Conservation (phyloP, 73 alveolate genomes). For the Tetrahymena malaccensis region DNA sequence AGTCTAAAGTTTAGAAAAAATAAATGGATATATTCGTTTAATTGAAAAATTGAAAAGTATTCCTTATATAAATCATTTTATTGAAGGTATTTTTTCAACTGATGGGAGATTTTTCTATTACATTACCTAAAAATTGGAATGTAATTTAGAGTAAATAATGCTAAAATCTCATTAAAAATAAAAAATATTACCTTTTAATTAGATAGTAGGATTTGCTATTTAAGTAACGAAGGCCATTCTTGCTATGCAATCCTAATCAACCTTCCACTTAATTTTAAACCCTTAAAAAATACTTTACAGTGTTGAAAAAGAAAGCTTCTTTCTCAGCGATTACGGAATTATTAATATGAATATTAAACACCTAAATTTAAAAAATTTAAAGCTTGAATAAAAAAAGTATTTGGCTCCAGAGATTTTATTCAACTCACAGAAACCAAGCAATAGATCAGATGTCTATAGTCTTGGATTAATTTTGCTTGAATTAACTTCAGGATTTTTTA, state of each 20-base stretch:
- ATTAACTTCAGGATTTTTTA: not conserved
- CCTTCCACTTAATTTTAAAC: not conserved
- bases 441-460: too few relatives aligned
- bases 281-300: not conserved
- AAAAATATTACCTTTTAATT: not conserved
- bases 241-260: not conserved
- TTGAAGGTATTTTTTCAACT: not conserved
- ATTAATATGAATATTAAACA: too few relatives aligned
- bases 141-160: not conserved
- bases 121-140: not conserved
- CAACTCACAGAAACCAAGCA: too few relatives aligned
- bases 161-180: not conserved
- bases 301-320: not conserved
- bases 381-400: too few relatives aligned
- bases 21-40: not conserved
- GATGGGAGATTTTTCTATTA: not conserved
- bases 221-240: not conserved
- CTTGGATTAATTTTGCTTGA: too few relatives aligned
- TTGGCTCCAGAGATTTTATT: too few relatives aligned
- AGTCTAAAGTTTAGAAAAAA: not conserved
- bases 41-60: not conserved
- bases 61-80: not conserved
- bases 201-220: not conserved
- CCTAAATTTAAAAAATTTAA: too few relatives aligned
- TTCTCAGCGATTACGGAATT: not conserved